A percentile compares a stretch with the other conserved stretches of the same genome.
These are phyloP conservation scores for Blastomyces emzantsi DNA, from an alignment of 2,329 filamentous ascomycete genomes.

Conservation along the genomic window DNA sequence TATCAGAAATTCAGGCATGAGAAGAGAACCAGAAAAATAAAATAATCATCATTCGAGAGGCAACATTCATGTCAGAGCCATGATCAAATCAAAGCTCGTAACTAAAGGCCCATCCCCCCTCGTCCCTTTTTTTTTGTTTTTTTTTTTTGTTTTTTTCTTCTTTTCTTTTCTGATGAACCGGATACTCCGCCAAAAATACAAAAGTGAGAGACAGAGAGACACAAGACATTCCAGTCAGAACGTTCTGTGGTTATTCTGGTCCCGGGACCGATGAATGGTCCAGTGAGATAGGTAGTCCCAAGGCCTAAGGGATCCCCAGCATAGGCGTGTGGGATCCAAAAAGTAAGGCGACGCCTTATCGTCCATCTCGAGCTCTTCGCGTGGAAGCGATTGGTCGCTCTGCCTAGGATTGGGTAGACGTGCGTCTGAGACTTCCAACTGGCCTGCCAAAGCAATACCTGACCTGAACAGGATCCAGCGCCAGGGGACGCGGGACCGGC, in stretches of 20 bases:
- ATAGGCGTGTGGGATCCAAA: conserved; percentile 13
- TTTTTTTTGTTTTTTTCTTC: too few relatives aligned
- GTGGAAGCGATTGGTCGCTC: conserved; percentile 28
- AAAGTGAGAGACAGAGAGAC: neutral
- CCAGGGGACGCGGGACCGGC: neutral
- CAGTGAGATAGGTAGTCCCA: neutral
- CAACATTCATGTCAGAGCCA: neutral
- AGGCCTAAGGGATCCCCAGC: conserved; percentile 7
- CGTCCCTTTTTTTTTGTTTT: neutral
- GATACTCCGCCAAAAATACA: conserved; percentile 7
- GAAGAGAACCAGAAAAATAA: neutral
- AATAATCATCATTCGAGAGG: neutral
- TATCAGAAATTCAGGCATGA: conserved; percentile 5
- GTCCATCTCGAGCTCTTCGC: conserved; percentile 24
- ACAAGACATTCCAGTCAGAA: neutral
- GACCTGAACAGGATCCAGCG: conserved; percentile 4
- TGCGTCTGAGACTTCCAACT: conserved; percentile 13
- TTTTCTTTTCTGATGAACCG: neutral
- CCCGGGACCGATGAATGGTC: conserved; percentile 2
- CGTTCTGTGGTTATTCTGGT: conserved; percentile 6
- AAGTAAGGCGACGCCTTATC: conserved; percentile 28
- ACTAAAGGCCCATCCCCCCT: neutral
- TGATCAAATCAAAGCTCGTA: conserved; percentile 1
- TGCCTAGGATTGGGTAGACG: conserved; percentile 19
- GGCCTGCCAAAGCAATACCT: neutral